Evolutionary conservation across 352 stramenopile genomes (phyloP), one percentile per base, ranked within the genome.

Genomic region (Phytophthora podocarpi): DNA sequence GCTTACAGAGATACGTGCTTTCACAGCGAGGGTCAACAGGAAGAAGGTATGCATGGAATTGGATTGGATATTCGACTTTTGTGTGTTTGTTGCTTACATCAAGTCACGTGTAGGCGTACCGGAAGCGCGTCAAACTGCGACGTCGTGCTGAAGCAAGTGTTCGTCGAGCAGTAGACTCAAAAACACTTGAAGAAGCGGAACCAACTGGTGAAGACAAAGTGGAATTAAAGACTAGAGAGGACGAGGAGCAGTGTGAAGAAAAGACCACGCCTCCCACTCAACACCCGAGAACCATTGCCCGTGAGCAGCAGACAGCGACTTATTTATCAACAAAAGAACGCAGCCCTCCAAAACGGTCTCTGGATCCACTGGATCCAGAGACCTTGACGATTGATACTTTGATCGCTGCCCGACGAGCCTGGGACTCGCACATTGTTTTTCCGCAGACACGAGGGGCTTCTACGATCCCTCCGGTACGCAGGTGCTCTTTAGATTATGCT

Each of bases 391-490:
- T 81, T 31, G 52, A 68, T n/a, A 8, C 31, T n/a, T 68, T 81
- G 28, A 70, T 81, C 34, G 30, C 62, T 21, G 36, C 72, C 8
- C 64, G 68, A 59, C 68, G 72, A 59, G 65, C 57, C 35, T 82
- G 73, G 73, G 73, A 82, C 48, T 20, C 48, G 12, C 69, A 71
- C 45, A 60, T 77, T 45, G 69, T 74, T 35, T 51, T 37, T 9
- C 57, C 58, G 6, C 45, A 31, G 23, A 78, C 70, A 24, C 55
- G 24, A 32, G 69, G 69, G 39, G 66, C 69, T 39, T 78, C 65
- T 3, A 52, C 48, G 6, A 82, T 82, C 41, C 73, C 70, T 28
- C 69, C 73, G 35, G 73, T 82, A 78, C 46, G 56, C 21, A 8
- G 10, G 9, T 20, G 1, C 2, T 54, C 28, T 43, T 27, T 11